Base-by-base conservation (phyloP, 2,329 filamentous ascomycete genomes). In the Fusarium torreyae region DNA sequence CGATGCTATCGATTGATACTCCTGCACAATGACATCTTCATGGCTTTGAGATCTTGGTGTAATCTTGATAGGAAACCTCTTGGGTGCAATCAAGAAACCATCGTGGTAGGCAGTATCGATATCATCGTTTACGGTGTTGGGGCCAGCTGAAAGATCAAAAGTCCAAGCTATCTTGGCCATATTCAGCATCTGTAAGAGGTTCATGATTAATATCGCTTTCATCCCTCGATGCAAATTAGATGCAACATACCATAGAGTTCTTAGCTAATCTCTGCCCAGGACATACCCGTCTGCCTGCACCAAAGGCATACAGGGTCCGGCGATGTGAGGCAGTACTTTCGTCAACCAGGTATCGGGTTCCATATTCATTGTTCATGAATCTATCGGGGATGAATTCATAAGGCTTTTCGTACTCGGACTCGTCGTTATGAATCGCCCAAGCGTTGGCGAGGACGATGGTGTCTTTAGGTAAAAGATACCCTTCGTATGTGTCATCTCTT, bases 401-500 rank as follows among this genome's bases (percentile, higher is more conserved):
- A 5, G 52, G 52, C 3, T 4, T 39, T 33, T 48, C 43, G 4
- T 56, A 56, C 18, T 56, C 52, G 7, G 14, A 24, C 18, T 56
- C 42, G 18, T 56, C 52, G 7, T 48, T 56, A 14, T 56, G 52
- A 5, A 56, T 56, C 2, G 52, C 52, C 52, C 52, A 86, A 34
- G 73, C 66, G 53, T 80, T 79, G 22, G 73, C 68, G 5, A 80
- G 50, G 1, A 88, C 75, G 0, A 79, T 81, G 0, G 85, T 85
- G 1, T 81, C 84, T 4, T 80, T 78, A 4, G 85, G 84, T 24
- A 87, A 85, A 15, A 79, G 75, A 66, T 83, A 85, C 17, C 83
- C 84, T 43, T 81, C 78, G 69, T 85, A 87, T 14, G 76, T 73
- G 57, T 87, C 84, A 44, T 87, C 84, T 28, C 81, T 78, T 1